Evolutionary conservation across 2,329 filamentous ascomycete species (phyloP).

Genomic region (Stagonosporopsis vannaccii): DNA sequence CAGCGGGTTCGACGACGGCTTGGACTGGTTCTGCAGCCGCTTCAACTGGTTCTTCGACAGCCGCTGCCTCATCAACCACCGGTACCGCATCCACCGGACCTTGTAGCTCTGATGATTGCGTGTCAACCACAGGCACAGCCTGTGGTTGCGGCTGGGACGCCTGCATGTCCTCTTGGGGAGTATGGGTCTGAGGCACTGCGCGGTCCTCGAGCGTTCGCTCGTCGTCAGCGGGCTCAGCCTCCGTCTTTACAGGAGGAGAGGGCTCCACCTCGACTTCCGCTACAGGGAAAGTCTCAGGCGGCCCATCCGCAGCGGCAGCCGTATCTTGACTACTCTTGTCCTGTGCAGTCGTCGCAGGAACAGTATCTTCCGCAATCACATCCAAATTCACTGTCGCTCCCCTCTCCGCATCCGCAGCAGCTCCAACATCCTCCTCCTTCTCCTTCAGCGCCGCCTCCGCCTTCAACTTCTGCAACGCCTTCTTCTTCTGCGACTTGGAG

Average conservation of each 20-base stretch:
- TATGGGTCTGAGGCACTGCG: neutral
- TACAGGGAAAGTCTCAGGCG: neutral
- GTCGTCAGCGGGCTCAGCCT: neutral
- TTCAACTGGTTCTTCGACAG: neutral
- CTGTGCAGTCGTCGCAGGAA: neutral
- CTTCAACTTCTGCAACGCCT: constrained; percentile 27
- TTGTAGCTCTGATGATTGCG: too few species aligned
- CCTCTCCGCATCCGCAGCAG: neutral
- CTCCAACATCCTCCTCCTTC: neutral
- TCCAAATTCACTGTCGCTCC: too few species aligned
- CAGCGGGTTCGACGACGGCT: neutral
- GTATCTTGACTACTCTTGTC: neutral
- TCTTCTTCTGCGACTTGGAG: constrained; percentile 27
- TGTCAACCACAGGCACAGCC: too few species aligned
- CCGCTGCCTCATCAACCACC: neutral
- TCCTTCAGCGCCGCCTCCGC: constrained; percentile 16
- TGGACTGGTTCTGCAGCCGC: neutral
- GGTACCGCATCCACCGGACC: too few species aligned
- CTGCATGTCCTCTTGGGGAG: neutral
- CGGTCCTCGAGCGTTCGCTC: neutral
- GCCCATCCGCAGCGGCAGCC: neutral
- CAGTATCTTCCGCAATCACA: too few species aligned
- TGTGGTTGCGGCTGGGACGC: too few species aligned
- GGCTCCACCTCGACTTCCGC: neutral
- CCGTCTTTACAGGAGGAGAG: neutral